These are phyloP conservation scores for Fonsecaea pugnacius DNA, from an alignment of 2,329 filamentous ascomycete species.

Conservation along the genomic window DNA sequence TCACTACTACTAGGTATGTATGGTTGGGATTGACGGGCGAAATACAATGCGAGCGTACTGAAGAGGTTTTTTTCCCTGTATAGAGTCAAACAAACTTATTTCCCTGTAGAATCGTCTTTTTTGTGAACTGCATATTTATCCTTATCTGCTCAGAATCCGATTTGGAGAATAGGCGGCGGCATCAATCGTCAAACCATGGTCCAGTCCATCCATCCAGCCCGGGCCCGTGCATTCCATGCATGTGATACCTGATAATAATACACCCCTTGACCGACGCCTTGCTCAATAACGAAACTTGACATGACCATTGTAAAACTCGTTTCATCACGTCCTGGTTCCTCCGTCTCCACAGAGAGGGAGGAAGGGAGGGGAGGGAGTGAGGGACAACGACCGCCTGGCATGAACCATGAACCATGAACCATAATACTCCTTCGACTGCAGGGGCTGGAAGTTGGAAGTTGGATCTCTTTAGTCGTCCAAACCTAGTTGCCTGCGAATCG, in stretches of 20 bases:
- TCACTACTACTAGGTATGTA: background rate
- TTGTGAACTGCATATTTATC: background rate
- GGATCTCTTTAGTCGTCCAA: constrained; percentile 13
- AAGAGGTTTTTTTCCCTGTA: background rate
- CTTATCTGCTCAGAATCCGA: background rate
- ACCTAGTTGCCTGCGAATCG: constrained; percentile 29
- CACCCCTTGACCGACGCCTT: background rate
- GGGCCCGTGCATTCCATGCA: too few species aligned
- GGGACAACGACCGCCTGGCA: too few species aligned
- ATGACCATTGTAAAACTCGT: background rate
- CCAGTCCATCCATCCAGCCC: too few species aligned
- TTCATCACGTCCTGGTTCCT: background rate
- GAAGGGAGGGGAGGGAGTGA: too few species aligned
- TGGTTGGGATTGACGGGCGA: background rate
- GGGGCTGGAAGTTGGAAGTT: background rate
- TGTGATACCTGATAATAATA: too few species aligned
- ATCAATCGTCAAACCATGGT: background rate
- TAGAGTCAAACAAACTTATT: background rate
- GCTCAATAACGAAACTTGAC: background rate
- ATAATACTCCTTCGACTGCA: too few species aligned
- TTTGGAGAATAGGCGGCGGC: background rate
- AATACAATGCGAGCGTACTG: constrained; percentile 2
- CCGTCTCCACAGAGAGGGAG: too few species aligned
- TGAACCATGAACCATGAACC: too few species aligned
- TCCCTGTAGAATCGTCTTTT: background rate